These are phyloP conservation scores for Nannochloris sp. DNA, from an alignment of 139 green algal species.

Conservation along the genomic window DNA sequence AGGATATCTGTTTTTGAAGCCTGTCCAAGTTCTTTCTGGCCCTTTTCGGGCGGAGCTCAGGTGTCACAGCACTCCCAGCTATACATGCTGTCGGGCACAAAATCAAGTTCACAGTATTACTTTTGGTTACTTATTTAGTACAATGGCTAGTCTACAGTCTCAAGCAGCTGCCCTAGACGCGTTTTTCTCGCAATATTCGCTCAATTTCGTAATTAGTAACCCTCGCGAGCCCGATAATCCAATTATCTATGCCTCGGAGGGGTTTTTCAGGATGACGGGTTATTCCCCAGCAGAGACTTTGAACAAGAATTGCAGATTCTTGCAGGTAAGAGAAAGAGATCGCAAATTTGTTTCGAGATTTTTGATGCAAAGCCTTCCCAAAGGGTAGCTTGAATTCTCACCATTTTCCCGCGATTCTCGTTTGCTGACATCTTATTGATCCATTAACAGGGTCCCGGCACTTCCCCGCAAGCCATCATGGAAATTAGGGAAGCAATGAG, in stretches of 20 bases:
- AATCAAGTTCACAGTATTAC: too few relatives aligned
- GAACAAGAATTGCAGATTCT: constrained; percentile 58
- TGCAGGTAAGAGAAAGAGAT: constrained; percentile 40
- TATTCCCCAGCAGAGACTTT: constrained; percentile 52
- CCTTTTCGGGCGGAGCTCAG: too few relatives aligned
- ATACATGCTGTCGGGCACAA: too few relatives aligned
- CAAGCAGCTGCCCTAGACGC: too few relatives aligned
- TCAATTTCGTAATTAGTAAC: constrained; percentile 18
- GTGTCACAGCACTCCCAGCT: too few relatives aligned
- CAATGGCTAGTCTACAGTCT: too few relatives aligned
- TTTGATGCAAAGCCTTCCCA: not conserved
- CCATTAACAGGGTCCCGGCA: constrained; percentile 19
- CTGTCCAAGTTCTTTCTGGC: too few relatives aligned
- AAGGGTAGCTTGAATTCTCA: too few relatives aligned
- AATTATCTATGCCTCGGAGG: constrained; percentile 43
- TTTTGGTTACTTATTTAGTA: too few relatives aligned
- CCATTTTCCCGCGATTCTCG: not conserved
- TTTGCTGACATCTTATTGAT: not conserved
- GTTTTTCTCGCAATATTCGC: too few relatives aligned
- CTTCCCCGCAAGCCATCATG: constrained; percentile 16
- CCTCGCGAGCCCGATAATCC: constrained; percentile 38
- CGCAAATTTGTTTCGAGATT: not conserved
- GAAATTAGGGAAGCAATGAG: constrained; percentile 39
- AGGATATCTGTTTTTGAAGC: too few relatives aligned
- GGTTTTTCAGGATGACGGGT: constrained; percentile 48